A percentile compares a stretch with the other conserved stretches of the same genome.
Evolutionary conservation across 2,329 filamentous ascomycete species (phyloP).

Genomic region (Ceratocystis lukuohia): DNA sequence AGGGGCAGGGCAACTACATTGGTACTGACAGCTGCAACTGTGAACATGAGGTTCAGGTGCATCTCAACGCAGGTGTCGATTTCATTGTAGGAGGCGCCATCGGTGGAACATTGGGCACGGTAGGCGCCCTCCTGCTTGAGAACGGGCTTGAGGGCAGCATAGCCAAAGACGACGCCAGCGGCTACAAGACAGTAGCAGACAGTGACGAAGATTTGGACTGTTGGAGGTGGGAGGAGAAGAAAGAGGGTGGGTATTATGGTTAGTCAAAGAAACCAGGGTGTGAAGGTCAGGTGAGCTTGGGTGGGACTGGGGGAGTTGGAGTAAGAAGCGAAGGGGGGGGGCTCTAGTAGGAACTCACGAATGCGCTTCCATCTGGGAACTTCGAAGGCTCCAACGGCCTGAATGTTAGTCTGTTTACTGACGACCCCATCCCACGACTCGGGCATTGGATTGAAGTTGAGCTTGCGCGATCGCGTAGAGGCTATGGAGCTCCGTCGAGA

Average conservation of each 20-base stretch:
- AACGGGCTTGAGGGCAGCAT: conserved; percentile 71
- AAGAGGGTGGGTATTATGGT: not conserved
- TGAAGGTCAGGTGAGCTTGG: no score
- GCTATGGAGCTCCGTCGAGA: conserved; percentile 32
- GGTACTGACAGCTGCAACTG: conserved; percentile 71
- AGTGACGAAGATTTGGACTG: conserved; percentile 30
- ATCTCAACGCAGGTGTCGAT: conserved; percentile 40
- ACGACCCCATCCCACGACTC: conserved; percentile 37
- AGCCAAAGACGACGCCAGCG: conserved; percentile 68
- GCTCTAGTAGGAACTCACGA: conserved; percentile 28
- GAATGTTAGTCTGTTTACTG: conserved; percentile 29
- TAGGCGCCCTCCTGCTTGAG: conserved; percentile 63
- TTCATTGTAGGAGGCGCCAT: conserved; percentile 20
- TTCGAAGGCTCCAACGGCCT: conserved; percentile 40
- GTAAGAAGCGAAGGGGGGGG: not conserved
- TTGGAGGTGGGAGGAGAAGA: not conserved
- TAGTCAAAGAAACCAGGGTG: not conserved
- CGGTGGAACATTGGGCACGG: conserved; percentile 41
- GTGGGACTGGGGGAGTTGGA: not conserved
- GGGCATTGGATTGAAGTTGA: conserved; percentile 43
- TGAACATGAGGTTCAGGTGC: conserved; percentile 82
- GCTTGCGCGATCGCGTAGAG: conserved; percentile 35
- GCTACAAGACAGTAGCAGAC: conserved; percentile 30
- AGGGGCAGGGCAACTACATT: conserved; percentile 79
- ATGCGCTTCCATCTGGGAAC: conserved; percentile 42